These are phyloP conservation scores for Phytophthora hybrid DNA, from an alignment of 352 stramenopile species.

Conservation along the genomic window DNA sequence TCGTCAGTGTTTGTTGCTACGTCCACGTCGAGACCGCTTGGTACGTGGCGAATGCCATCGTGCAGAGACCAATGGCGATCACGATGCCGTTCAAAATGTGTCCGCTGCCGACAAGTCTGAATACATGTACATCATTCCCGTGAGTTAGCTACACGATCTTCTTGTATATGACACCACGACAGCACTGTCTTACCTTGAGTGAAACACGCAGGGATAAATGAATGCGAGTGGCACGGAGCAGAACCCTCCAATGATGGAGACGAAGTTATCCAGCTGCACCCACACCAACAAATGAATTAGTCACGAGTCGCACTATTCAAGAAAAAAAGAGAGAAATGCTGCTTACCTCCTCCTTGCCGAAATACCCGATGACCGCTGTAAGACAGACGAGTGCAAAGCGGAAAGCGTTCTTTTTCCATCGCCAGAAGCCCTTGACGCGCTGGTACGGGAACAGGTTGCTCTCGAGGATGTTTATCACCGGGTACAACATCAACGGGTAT, in stretches of 20 bases:
- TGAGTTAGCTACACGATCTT: conserved; percentile 8
- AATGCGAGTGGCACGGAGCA: conserved; percentile 75
- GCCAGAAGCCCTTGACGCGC: conserved; percentile 59
- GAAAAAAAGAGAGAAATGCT: not conserved
- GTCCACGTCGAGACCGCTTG: conserved; percentile 57
- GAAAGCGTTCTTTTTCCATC: conserved; percentile 70
- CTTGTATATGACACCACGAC: not conserved
- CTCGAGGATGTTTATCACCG: conserved; percentile 71
- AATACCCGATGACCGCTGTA: conserved; percentile 65
- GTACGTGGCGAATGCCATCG: conserved; percentile 63
- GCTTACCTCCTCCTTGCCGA: conserved; percentile 57
- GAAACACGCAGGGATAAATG: conserved; percentile 75
- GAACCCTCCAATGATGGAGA: conserved; percentile 71
- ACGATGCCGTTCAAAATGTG: conserved; percentile 52
- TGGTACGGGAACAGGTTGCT: conserved; percentile 53
- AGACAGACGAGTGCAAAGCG: conserved; percentile 67
- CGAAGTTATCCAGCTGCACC: conserved; percentile 64
- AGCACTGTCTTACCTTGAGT: conserved; percentile 39
- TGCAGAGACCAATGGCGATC: conserved; percentile 52
- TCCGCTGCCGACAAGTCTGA: conserved; percentile 47
- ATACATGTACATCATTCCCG: not conserved
- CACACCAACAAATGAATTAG: conserved; percentile 2
- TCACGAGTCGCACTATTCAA: not conserved
- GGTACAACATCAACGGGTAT: conserved; percentile 77
- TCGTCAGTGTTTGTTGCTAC: not conserved